A percentile compares a stretch with the other conserved stretches of the same genome.
These are phyloP conservation scores for Juglanconis oblonga DNA, from an alignment of 2,329 filamentous ascomycete genomes.

Conservation along the genomic window DNA sequence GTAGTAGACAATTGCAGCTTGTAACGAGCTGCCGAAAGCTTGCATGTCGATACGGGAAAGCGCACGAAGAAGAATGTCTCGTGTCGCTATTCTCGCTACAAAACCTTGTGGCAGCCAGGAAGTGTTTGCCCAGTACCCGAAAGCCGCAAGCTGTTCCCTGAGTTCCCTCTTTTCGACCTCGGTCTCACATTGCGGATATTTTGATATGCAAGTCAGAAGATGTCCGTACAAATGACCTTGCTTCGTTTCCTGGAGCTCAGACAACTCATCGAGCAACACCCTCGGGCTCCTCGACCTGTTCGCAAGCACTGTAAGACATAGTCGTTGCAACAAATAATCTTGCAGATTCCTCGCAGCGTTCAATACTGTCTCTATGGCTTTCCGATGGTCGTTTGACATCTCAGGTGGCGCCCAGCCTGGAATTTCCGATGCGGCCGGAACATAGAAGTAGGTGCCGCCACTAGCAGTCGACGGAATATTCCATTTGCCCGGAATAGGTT, in stretches of 20 bases:
- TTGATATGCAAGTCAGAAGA: background rate
- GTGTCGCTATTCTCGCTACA: background rate
- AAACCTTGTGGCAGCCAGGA: background rate
- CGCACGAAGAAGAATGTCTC: background rate
- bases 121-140: background rate
- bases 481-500: background rate
- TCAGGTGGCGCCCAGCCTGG: background rate
- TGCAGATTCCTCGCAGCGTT: background rate
- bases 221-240: background rate
- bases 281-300: background rate
- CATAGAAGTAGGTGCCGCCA: background rate
- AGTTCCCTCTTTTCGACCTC: background rate
- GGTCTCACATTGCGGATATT: background rate
- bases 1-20: background rate
- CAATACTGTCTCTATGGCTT: background rate
- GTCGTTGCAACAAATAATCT: background rate
- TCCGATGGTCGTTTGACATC: background rate
- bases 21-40: background rate
- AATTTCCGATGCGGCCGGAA: background rate
- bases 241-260: background rate
- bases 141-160: background rate
- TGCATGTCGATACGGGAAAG: background rate
- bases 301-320: background rate
- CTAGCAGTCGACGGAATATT: background rate
- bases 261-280: background rate